Evolutionary conservation across 805 yeast species (phyloP), one percentile per base, ranked within the genome.

Genomic region (Cephaloascus albidus): DNA sequence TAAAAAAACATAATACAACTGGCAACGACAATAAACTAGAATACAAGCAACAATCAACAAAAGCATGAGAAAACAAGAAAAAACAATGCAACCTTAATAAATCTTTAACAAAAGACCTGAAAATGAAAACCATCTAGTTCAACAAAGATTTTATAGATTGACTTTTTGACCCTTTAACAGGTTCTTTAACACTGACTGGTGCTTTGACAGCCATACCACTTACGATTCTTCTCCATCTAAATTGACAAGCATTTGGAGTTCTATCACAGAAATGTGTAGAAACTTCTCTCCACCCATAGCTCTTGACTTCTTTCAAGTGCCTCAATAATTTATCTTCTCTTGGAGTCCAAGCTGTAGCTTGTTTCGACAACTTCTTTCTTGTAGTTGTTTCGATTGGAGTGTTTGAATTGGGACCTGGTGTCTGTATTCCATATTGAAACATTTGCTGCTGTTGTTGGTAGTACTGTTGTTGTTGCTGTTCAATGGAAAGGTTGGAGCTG

Each of bases 231-330:
- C 95, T 72, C 95, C 95, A 86, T 49, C 95, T 74, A 54, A 85
- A 85, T 60, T 85, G 94, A 51, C 95, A 85, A 2, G 94, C 94
- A 54, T 85, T 86, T 30, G 94, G 88, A 2, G 95, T 86, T 53
- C 95, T 65, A 55, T 81, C 81, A 34, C 76, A 71, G 57, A 86
- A 86, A 52, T 82, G 84, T 27, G 79, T 70, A 1, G 93, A 81
- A 38, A 86, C 85, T 47, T 86, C 95, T 57, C 86, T 78, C 95
- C 95, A 86, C 1, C 95, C 95, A 48, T 85, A 68, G 54, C 83
- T 84, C 55, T 80, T 85, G 44, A 78, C 78, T 55, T 86, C 95
- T 58, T 86, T 86, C 52, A 86, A 68, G 50, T 81, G 85, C 38
- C 93, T 70, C 38, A 85, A 60, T 20, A 84, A 53, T 39, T 76